A percentile compares a stretch with the other conserved stretches of the same genome.
Conservation (phyloP, 2,329 filamentous ascomycete genomes). For the Amphichorda felina region DNA sequence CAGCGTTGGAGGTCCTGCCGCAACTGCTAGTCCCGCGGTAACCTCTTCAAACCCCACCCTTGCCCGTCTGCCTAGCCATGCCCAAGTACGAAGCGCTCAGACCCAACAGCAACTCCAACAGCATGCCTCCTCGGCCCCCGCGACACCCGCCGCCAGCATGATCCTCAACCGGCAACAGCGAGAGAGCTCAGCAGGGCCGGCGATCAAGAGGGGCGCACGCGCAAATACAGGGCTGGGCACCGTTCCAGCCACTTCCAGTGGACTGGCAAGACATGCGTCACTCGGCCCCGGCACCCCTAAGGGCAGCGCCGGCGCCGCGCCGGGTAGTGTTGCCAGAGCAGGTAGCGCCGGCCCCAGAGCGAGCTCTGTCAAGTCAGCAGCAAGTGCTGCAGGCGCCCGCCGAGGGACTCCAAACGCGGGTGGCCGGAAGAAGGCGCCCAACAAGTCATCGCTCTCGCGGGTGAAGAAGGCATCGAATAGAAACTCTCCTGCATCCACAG, state of each 20-base stretch:
- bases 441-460: constrained; percentile 50
- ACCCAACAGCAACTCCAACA: constrained; percentile 10
- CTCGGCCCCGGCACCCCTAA: constrained; percentile 53
- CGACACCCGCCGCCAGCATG: constrained; percentile 48
- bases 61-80: constrained; percentile 27
- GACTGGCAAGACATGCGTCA: constrained; percentile 49
- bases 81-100: constrained; percentile 37
- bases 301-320: constrained; percentile 15
- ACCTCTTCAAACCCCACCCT: constrained; percentile 25
- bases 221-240: constrained; percentile 33
- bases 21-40: constrained; percentile 11
- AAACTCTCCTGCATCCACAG: constrained; percentile 50
- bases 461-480: constrained; percentile 47
- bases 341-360: constrained; percentile 50
- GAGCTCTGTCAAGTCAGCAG: constrained; percentile 29
- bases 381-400: constrained; percentile 25
- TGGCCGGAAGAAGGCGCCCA: constrained; percentile 35
- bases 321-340: constrained; percentile 29
- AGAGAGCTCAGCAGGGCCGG: constrained; percentile 49
- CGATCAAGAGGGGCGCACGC: constrained; percentile 40
- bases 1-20: constrained; percentile 2
- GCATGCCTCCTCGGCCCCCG: constrained; percentile 43
- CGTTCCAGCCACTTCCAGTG: constrained; percentile 39
- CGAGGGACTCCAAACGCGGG: constrained; percentile 33
- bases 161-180: constrained; percentile 40